Evolutionary conservation across 2,329 filamentous ascomycete genomes (phyloP).

Genomic region (Diplodia corticola): DNA sequence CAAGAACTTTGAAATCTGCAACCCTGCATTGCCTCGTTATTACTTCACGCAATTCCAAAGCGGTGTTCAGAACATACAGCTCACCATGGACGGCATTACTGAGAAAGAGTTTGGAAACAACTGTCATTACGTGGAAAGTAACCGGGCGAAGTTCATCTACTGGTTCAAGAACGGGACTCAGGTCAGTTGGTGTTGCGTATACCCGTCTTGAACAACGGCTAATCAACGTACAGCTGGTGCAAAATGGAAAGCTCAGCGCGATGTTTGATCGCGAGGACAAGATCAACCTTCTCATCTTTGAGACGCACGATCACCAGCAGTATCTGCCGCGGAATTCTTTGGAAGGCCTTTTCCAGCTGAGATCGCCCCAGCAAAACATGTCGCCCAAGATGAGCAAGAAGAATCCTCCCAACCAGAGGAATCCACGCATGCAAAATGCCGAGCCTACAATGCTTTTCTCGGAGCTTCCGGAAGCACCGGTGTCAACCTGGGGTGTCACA

Average conservation of each 20-base stretch:
- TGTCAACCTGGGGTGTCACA: slow-evolving; percentile 57
- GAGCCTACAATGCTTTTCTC: slow-evolving; percentile 47
- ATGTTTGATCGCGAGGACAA: slow-evolving; percentile 78
- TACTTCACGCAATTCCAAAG: slow-evolving; percentile 88
- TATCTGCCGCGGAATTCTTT: slow-evolving; percentile 71
- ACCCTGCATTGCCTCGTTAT: slow-evolving; percentile 79
- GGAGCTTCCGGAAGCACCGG: slow-evolving; percentile 48
- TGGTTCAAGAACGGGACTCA: slow-evolving; percentile 85
- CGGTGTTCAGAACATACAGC: slow-evolving; percentile 80
- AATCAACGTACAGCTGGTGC: slow-evolving; percentile 62
- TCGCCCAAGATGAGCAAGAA: slow-evolving; percentile 62
- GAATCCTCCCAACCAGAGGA: slow-evolving; percentile 51
- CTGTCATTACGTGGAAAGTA: slow-evolving; percentile 73
- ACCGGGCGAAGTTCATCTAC: slow-evolving; percentile 78
- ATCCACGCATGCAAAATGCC: slow-evolving; percentile 45
- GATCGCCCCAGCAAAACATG: slow-evolving; percentile 56
- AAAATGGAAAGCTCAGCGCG: slow-evolving; percentile 73
- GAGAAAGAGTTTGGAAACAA: slow-evolving; percentile 61
- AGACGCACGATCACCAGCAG: slow-evolving; percentile 75
- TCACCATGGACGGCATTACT: slow-evolving; percentile 71
- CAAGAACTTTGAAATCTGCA: slow-evolving; percentile 86
- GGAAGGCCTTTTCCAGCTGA: slow-evolving; percentile 47
- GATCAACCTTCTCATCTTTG: slow-evolving; percentile 83
- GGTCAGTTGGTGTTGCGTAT: slow-evolving; percentile 53
- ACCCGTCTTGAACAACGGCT: slow-evolving; percentile 22